Evolutionary conservation across 805 yeast species (phyloP).

Genomic region (Candida namnaoensis): DNA sequence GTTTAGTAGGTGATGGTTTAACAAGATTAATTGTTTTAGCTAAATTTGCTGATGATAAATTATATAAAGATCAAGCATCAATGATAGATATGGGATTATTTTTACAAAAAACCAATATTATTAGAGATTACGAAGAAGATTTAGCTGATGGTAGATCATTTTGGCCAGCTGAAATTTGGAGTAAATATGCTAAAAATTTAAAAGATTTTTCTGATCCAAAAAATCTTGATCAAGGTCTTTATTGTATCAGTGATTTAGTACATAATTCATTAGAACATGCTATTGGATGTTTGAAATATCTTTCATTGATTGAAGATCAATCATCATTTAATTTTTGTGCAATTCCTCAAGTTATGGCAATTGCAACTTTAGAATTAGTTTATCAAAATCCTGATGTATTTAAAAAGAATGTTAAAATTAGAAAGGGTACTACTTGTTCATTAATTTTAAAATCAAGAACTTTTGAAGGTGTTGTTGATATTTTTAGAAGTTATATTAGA

Average conservation of each 20-base stretch:
- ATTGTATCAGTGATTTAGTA: conserved; percentile 76
- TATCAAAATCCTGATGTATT: conserved; percentile 75
- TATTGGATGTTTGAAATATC: conserved; percentile 64
- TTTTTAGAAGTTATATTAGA: conserved; percentile 68
- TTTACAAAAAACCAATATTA: conserved; percentile 91
- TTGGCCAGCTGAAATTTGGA: conserved; percentile 96
- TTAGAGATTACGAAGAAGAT: conserved; percentile 92
- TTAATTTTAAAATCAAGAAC: conserved; percentile 70
- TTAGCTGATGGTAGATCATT: conserved; percentile 85
- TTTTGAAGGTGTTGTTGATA: conserved; percentile 63
- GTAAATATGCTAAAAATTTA: conserved; percentile 57
- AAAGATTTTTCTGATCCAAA: conserved; percentile 48
- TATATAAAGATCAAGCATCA: conserved; percentile 46
- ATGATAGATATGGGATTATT: conserved; percentile 90
- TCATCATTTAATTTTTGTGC: conserved; percentile 88
- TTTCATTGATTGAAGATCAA: conserved; percentile 71
- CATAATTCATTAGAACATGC: conserved; percentile 73
- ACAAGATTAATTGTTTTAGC: conserved; percentile 78
- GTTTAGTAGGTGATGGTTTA: conserved; percentile 93
- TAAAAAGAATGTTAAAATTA: conserved; percentile 68
- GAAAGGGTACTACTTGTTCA: conserved; percentile 80
- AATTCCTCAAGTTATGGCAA: conserved; percentile 98
- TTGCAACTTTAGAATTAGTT: conserved; percentile 83
- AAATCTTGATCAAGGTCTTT: conserved; percentile 44
- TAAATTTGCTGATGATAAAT: conserved; percentile 48